Conservation (phyloP, 345 rosid genomes). For the Gossypium bickii region DNA sequence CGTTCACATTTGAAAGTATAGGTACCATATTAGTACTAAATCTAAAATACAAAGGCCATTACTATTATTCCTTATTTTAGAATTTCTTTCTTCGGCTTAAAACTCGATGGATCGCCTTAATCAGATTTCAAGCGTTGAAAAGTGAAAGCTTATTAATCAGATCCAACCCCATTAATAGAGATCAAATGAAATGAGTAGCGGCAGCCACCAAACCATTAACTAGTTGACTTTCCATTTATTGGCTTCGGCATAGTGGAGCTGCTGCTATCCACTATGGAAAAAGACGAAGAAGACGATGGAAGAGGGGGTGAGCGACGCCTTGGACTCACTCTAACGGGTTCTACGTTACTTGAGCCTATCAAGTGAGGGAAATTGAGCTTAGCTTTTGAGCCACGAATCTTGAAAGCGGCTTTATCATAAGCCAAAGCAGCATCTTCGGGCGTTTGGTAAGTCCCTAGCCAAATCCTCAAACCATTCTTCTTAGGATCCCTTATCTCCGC, state of each 20-base stretch:
- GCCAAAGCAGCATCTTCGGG: slow-evolving; percentile 62
- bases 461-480: slow-evolving; percentile 52
- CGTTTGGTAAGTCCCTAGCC: slow-evolving; percentile 67
- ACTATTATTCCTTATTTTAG: not conserved
- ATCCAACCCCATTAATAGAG: not conserved
- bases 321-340: slow-evolving; percentile 42
- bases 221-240: not conserved
- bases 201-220: not conserved
- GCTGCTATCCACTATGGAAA: not conserved
- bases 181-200: not conserved
- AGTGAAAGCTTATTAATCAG: not conserved
- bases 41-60: no score
- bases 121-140: not conserved
- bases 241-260: not conserved
- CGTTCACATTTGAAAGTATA: no score
- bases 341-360: slow-evolving; percentile 30
- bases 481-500: slow-evolving; percentile 65
- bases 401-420: slow-evolving; percentile 51
- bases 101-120: not conserved
- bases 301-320: slow-evolving; percentile 29
- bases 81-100: not conserved
- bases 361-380: slow-evolving; percentile 59
- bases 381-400: slow-evolving; percentile 51
- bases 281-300: not conserved
- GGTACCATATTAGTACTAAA: no score